Percentiles rank a stretch among this genome's conserved stretches.
Evolutionary conservation across 106 monocot genomes (phyloP).

Genomic region (Posidonia australis): DNA sequence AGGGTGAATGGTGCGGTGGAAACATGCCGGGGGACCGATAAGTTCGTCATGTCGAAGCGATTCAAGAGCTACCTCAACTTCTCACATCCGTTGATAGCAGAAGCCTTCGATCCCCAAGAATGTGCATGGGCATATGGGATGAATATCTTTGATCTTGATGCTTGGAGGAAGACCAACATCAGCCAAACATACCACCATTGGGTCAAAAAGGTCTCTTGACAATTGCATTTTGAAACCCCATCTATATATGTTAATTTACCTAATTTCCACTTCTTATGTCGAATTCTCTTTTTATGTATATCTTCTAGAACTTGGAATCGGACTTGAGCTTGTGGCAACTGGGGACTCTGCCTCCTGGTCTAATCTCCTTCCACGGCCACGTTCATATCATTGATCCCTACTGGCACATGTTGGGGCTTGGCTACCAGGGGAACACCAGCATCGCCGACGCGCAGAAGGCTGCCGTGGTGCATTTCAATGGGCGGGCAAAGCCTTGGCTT

Average conservation of each 20-base stretch:
- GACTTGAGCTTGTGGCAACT: slow-evolving; percentile 75
- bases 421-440: slow-evolving; percentile 71
- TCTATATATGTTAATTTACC: not conserved
- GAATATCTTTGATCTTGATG: slow-evolving; percentile 44
- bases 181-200: slow-evolving; percentile 52
- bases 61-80: slow-evolving; percentile 43
- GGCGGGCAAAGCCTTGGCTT: slow-evolving; percentile 79
- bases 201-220: slow-evolving; percentile 33
- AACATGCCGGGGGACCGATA: slow-evolving; percentile 30
- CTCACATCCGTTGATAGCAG: slow-evolving; percentile 29
- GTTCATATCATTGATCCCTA: slow-evolving; percentile 59
- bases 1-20: slow-evolving; percentile 41
- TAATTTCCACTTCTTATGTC: too few relatives aligned
- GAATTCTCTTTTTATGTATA: too few relatives aligned
- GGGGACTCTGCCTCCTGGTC: slow-evolving; percentile 71
- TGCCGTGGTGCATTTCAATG: slow-evolving; percentile 78
- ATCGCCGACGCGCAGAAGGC: slow-evolving; percentile 33
- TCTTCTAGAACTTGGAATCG: slow-evolving; percentile 54
- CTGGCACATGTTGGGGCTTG: slow-evolving; percentile 81
- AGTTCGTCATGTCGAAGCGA: slow-evolving; percentile 39
- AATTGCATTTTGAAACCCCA: not conserved
- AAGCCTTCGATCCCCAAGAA: slow-evolving; percentile 26
- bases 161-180: slow-evolving; percentile 46
- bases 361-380: slow-evolving; percentile 71
- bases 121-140: slow-evolving; percentile 49